phyloP scores from a whole-genome alignment of 805 yeast species.

The Komagataella phaffii region DNA sequence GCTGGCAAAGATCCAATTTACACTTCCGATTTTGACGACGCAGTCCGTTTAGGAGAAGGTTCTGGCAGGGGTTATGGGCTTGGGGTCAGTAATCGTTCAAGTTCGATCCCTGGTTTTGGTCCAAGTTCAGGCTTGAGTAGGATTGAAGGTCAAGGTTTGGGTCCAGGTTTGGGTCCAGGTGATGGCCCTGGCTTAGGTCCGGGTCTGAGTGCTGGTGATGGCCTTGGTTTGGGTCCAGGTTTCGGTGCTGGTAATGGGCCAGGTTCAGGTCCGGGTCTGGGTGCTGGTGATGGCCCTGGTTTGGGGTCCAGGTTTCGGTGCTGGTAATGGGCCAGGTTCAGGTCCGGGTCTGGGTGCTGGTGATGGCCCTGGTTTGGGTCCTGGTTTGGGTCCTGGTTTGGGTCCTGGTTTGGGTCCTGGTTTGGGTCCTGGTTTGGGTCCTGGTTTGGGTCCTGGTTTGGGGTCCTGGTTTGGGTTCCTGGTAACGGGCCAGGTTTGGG shows the following conservation, averaged over 20 bases:
- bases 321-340: neutral
- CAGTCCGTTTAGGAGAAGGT: no score
- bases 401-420: slow-evolving; percentile 4
- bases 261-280: neutral
- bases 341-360: slow-evolving; percentile 5
- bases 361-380: slow-evolving; percentile 3
- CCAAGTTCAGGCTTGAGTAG: neutral
- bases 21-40: no score
- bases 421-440: neutral
- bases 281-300: neutral
- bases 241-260: slow-evolving; percentile 1
- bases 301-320: slow-evolving; percentile 1
- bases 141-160: neutral
- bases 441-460: neutral
- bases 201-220: neutral
- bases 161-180: neutral
- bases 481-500: slow-evolving; percentile 2
- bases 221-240: neutral
- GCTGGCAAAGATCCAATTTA: no score
- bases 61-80: neutral
- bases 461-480: neutral
- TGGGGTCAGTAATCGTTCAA: neutral
- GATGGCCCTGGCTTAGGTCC: neutral
- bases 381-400: neutral
- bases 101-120: neutral